These are phyloP conservation scores for Xeromyces bisporus DNA, from an alignment of 495 filamentous ascomycete genomes.

Conservation along the genomic window DNA sequence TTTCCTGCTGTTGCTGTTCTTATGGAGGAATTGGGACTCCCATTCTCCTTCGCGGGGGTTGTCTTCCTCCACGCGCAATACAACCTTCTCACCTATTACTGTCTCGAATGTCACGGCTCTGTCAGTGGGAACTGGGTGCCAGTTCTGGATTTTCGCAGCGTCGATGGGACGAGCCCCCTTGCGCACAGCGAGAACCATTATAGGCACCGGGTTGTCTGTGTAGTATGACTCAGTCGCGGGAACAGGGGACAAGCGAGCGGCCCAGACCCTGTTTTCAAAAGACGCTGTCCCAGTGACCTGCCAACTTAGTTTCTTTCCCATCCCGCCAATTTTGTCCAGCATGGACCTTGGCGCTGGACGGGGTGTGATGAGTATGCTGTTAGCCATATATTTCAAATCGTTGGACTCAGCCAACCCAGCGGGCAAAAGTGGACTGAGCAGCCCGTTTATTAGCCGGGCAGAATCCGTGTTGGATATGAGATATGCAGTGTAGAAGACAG, in stretches of 20 bases:
- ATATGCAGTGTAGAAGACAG: slow-evolving; percentile 90
- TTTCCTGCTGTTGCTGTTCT: slow-evolving; percentile 31
- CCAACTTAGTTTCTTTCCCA: slow-evolving; percentile 69
- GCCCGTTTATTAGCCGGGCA: slow-evolving; percentile 47
- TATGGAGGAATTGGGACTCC: slow-evolving; percentile 39
- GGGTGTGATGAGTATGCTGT: slow-evolving; percentile 77
- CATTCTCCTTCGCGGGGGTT: slow-evolving; percentile 35
- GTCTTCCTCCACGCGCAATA: slow-evolving; percentile 65
- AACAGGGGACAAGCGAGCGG: slow-evolving; percentile 58
- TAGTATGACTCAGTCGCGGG: slow-evolving; percentile 45
- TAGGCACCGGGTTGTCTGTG: slow-evolving; percentile 55
- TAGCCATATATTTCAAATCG: slow-evolving; percentile 71
- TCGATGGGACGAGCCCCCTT: slow-evolving; percentile 61
- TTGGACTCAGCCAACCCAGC: slow-evolving; percentile 29
- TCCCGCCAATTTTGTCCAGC: slow-evolving; percentile 66
- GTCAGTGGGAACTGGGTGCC: slow-evolving; percentile 58
- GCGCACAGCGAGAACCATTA: slow-evolving; percentile 60
- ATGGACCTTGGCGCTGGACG: slow-evolving; percentile 49
- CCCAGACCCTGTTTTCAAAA: slow-evolving; percentile 73
- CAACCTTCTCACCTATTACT: slow-evolving; percentile 68
- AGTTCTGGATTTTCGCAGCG: slow-evolving; percentile 65
- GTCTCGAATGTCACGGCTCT: slow-evolving; percentile 57
- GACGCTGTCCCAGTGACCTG: slow-evolving; percentile 58
- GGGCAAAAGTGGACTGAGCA: slow-evolving; percentile 37
- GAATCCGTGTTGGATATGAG: slow-evolving; percentile 55